phyloP scores from a whole-genome alignment of 164 flowering plant genomes.

The Akebia trifoliata region DNA sequence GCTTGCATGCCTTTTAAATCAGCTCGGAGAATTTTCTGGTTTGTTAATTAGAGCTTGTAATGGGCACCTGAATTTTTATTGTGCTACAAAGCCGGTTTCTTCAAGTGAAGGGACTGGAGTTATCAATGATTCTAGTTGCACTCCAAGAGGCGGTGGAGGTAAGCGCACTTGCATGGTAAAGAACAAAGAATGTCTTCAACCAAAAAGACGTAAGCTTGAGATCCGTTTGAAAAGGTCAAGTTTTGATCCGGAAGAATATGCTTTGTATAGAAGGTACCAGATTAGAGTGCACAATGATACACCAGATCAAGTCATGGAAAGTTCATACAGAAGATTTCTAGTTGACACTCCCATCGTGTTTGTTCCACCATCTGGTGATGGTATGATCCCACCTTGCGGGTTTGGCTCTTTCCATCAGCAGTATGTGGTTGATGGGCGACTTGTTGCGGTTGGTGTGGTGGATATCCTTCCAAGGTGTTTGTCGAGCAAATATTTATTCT shows the following conservation, averaged over 20 bases:
- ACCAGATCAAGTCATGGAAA: slow-evolving; percentile 56
- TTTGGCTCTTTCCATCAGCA: slow-evolving; percentile 99
- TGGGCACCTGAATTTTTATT: slow-evolving; percentile 80
- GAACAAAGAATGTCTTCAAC: slow-evolving; percentile 18
- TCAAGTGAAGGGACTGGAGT: slow-evolving; percentile 20
- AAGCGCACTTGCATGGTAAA: slow-evolving; percentile 24
- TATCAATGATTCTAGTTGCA: slow-evolving; percentile 15
- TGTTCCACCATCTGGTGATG: slow-evolving; percentile 61
- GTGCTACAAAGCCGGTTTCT: slow-evolving; percentile 21
- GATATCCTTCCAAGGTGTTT: slow-evolving; percentile 93
- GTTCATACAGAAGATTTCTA: slow-evolving; percentile 67
- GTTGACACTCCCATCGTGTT: slow-evolving; percentile 72
- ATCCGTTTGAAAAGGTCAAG: slow-evolving; percentile 66
- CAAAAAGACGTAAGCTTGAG: slow-evolving; percentile 57
- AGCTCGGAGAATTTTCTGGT: slow-evolving; percentile 27
- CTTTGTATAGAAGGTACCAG: slow-evolving; percentile 74
- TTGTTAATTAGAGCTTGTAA: slow-evolving; percentile 64
- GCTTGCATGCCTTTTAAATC: slow-evolving; percentile 34
- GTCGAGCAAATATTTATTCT: slow-evolving; percentile 92
- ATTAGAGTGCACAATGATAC: slow-evolving; percentile 72
- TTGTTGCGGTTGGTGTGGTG: slow-evolving; percentile 95
- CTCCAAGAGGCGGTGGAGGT: slow-evolving; percentile 16
- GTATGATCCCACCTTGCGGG: slow-evolving; percentile 73
- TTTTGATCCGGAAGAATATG: slow-evolving; percentile 87
- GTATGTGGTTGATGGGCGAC: slow-evolving; percentile 76